Evolutionary conservation across 228 moss, liverwort and hornwort species (phyloP), one percentile per base, ranked within the genome.

Genomic region (Sphagnum magellanicum): DNA sequence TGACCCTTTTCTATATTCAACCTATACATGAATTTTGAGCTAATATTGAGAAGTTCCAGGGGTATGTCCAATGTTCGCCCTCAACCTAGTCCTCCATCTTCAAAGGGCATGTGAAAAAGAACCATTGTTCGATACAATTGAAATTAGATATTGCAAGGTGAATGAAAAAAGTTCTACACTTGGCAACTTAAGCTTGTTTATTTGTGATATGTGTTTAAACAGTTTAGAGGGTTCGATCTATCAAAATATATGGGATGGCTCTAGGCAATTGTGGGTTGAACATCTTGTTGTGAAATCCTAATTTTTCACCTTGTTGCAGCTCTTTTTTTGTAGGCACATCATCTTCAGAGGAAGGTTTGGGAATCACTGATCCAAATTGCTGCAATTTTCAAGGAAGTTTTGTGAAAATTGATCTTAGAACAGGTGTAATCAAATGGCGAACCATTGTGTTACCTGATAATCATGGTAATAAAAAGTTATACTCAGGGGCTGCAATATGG

Each of bases 371-470:
- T 32, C 66, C 8, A 55, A 50, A 48, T 51, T 87, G 83, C 68
- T 87, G 84, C 70, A 61, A 57, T 0, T 88, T 84, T 51, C 79
- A 78, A 52, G 88, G 83, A 47, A 79, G 81, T 14, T 15, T 84
- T 16, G 76, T 78, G 52, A 88, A 60, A 66, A 50, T 82, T 46
- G 70, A 75, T 2, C 55, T 79, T 4, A 52, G 59, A 59, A 78
- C 77, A 16, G 79, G 79, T 8, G 5, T 7, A 5, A 49, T 79
- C 11, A 16, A 53, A 0, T 85, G 81, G 81, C 63, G 68, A 66
- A 81, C 81, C 5, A 65, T 68, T 6, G 73, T 81, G 88, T 0
- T 85, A 9, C 83, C 89, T 0, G 73, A 86, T 17, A 83, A 83
- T n/a, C 63, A 66, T 6, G 74, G 74, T 3, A n/a, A 59, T 16